Evolutionary conservation across 805 yeast genomes (phyloP).

Genomic region (Cyberlindnera nakhonratchasimensis): DNA sequence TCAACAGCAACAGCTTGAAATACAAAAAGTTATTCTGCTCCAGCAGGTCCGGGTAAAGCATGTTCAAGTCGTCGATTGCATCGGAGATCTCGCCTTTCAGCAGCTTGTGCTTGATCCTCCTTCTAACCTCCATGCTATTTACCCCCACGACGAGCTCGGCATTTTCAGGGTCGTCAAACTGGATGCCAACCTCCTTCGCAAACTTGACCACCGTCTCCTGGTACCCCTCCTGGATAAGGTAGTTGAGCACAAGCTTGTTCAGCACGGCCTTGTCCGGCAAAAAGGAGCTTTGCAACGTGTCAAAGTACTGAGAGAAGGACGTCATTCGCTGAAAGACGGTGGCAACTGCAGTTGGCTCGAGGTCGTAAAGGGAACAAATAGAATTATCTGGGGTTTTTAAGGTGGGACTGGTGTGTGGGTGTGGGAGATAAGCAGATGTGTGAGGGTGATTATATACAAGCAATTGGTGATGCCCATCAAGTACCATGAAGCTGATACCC

Average conservation of each 20-base stretch:
- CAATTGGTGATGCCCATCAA: too few species aligned
- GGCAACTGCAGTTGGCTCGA: neutral
- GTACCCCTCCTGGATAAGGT: constrained; percentile 75
- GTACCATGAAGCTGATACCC: too few species aligned
- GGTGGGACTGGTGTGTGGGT: neutral
- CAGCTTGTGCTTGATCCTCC: constrained; percentile 49
- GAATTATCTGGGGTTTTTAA: neutral
- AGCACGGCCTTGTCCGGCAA: constrained; percentile 9
- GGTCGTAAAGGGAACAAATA: too few species aligned
- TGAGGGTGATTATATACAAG: too few species aligned
- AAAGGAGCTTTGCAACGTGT: neutral
- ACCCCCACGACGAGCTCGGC: constrained; percentile 36
- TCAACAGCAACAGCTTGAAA: constrained; percentile 67
- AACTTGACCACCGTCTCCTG: constrained; percentile 56
- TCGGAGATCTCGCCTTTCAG: constrained; percentile 56
- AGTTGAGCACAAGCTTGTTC: constrained; percentile 55
- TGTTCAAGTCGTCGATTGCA: constrained; percentile 56
- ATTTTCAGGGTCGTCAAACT: constrained; percentile 23
- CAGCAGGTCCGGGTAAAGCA: constrained; percentile 58
- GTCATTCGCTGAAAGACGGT: neutral
- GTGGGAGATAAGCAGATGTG: too few species aligned
- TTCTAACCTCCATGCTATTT: constrained; percentile 49
- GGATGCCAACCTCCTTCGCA: constrained; percentile 28
- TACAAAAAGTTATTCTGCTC: constrained; percentile 63
- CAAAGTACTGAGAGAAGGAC: neutral